Evolutionary conservation across 2,329 filamentous ascomycete genomes (phyloP).

Genomic region (Penicillium capsulatum): DNA sequence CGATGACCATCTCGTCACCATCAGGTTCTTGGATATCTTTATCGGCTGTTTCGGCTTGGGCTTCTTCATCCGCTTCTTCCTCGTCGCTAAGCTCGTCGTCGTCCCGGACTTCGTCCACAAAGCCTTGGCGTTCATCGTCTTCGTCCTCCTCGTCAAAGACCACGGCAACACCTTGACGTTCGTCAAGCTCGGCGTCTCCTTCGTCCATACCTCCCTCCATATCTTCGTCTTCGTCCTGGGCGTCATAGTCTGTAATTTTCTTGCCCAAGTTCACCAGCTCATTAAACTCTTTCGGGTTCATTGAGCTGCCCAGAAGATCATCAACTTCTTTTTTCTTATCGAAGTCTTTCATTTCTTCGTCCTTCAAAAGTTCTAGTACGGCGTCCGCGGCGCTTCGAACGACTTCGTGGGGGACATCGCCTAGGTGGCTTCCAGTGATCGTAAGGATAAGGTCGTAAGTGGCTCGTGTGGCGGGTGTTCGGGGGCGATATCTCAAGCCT

Average conservation of each 20-base stretch:
- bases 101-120: conserved; percentile 82
- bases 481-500: conserved; percentile 84
- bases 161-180: conserved; percentile 93
- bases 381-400: conserved; percentile 92
- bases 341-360: conserved; percentile 92
- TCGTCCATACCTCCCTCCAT: conserved; percentile 67
- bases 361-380: conserved; percentile 85
- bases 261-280: conserved; percentile 94
- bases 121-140: conserved; percentile 72
- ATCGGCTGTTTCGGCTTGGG: conserved; percentile 51
- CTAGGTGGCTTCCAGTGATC: conserved; percentile 79
- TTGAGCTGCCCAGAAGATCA: conserved; percentile 77
- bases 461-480: conserved; percentile 83
- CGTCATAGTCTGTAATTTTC: conserved; percentile 98
- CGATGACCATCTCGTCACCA: conserved; percentile 72
- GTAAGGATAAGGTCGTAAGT: conserved; percentile 94
- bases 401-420: conserved; percentile 87
- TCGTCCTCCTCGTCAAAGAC: conserved; percentile 92
- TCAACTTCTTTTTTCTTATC: conserved; percentile 98
- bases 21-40: conserved; percentile 36
- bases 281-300: conserved; percentile 90
- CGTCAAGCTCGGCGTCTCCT: conserved; percentile 74
- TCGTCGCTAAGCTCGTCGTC: conserved; percentile 66
- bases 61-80: conserved; percentile 65
- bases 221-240: conserved; percentile 90